Evolutionary conservation across 345 rosid species (phyloP).

Genomic region (Dimocarpus longan): DNA sequence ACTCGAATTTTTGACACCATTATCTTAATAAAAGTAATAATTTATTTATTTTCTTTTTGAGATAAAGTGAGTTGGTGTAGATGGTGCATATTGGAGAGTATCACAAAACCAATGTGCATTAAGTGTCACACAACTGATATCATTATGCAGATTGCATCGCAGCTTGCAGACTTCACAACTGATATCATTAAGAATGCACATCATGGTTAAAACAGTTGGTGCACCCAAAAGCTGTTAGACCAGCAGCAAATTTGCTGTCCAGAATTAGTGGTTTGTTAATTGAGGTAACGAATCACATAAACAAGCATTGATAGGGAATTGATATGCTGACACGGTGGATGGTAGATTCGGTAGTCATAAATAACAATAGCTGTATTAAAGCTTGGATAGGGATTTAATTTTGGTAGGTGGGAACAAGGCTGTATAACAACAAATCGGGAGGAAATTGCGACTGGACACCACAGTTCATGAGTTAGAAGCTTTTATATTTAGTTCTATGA

Average conservation of each 20-base stretch:
- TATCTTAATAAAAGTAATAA: not conserved
- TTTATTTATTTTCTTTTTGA: not conserved
- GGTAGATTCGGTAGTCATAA: not conserved
- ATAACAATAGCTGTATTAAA: not conserved
- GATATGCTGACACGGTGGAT: not conserved
- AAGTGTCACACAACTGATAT: too few relatives aligned
- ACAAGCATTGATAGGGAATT: not conserved
- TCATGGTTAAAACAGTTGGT: not conserved
- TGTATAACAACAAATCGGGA: not conserved
- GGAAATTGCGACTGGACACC: too few relatives aligned
- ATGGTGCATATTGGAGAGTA: too few relatives aligned
- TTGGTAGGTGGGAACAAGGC: not conserved
- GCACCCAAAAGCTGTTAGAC: not conserved
- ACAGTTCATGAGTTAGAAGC: not conserved
- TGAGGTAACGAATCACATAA: too few relatives aligned
- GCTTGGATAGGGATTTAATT: not conserved
- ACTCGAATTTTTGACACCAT: too few relatives aligned
- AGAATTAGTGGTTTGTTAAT: not conserved
- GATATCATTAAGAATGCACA: not conserved
- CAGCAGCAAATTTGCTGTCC: not conserved
- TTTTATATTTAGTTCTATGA: not conserved
- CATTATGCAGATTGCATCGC: not conserved
- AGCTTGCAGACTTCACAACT: not conserved
- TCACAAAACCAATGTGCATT: too few relatives aligned
- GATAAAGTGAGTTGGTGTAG: not conserved